phyloP scores from a whole-genome alignment of 2,329 filamentous ascomycete genomes.

The Trichoderma gracile region DNA sequence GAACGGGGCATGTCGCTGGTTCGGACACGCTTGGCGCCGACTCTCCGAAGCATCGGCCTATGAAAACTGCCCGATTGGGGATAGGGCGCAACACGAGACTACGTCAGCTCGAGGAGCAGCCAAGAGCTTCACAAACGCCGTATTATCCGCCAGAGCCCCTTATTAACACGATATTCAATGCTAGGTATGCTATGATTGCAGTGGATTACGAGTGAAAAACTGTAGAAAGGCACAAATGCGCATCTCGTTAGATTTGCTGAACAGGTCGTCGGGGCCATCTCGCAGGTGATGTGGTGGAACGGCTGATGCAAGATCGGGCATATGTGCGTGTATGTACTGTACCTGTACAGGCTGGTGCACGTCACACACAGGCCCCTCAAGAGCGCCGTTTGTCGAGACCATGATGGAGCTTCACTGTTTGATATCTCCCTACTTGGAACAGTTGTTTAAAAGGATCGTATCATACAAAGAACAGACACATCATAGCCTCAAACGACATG shows the following conservation, averaged over 20 bases:
- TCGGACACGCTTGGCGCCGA: neutral
- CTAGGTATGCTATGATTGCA: too few relatives aligned
- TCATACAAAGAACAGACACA: too few relatives aligned
- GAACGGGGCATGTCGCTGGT: neutral
- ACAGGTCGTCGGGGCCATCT: too few relatives aligned
- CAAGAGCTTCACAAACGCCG: neutral
- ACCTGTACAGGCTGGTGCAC: neutral
- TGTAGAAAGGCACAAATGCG: too few relatives aligned
- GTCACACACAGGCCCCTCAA: neutral
- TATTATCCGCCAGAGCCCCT: conserved; percentile 5
- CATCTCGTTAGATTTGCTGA: too few relatives aligned
- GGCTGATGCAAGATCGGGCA: too few relatives aligned
- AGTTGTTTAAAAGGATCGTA: too few relatives aligned
- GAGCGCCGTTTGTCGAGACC: neutral
- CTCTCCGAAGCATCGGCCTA: neutral
- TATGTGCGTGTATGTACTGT: neutral
- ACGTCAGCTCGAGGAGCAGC: conserved; percentile 12
- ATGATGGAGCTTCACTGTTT: neutral
- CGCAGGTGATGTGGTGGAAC: too few relatives aligned
- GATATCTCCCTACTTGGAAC: too few relatives aligned
- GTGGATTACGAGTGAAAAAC: too few relatives aligned
- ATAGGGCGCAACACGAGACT: conserved; percentile 2
- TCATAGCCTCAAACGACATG: too few relatives aligned
- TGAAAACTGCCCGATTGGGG: conserved; percentile 1
- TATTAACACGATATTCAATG: too few relatives aligned